Conservation (phyloP, 2,329 filamentous ascomycete genomes). For the Rhytidhysteron rufulum region DNA sequence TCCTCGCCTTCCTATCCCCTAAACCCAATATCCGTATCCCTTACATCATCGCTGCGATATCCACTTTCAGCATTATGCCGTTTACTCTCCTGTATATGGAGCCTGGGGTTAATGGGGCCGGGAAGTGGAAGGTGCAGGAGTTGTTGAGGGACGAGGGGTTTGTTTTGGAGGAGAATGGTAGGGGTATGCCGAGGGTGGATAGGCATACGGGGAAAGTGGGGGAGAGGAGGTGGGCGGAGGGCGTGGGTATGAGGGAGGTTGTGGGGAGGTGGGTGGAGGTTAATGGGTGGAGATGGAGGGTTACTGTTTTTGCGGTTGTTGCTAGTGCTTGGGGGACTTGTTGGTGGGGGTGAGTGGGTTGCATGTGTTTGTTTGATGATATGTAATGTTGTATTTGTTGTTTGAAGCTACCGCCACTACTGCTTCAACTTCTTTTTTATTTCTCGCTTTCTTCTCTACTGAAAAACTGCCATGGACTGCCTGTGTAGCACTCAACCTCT, state of each 20-base stretch:
- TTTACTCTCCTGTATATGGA: slow-evolving; percentile 39
- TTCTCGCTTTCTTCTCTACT: no score
- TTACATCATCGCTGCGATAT: slow-evolving; percentile 23
- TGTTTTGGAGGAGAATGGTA: slow-evolving; percentile 9
- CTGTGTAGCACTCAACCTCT: no score
- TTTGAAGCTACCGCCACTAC: no score
- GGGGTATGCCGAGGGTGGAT: slow-evolving; percentile 5
- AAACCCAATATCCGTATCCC: slow-evolving; percentile 4
- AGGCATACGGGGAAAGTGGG: slow-evolving; percentile 9
- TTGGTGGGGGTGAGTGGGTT: neutral
- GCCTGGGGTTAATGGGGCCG: slow-evolving; percentile 35
- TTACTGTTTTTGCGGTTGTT: slow-evolving; percentile 13
- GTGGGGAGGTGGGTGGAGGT: slow-evolving; percentile 13
- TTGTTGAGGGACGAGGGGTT: slow-evolving; percentile 23
- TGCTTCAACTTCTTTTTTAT: no score
- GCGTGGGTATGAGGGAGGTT: slow-evolving; percentile 17
- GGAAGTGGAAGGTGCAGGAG: slow-evolving; percentile 36
- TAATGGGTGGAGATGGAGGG: slow-evolving; percentile 16
- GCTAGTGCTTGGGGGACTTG: slow-evolving; percentile 13
- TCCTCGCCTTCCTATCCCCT: slow-evolving; percentile 19
- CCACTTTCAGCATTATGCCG: slow-evolving; percentile 28
- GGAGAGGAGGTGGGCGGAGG: slow-evolving; percentile 15
- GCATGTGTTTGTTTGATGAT: no score
- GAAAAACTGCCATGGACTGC: no score
- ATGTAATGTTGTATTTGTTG: no score